phyloP scores from a whole-genome alignment of 2,329 filamentous ascomycete species.

The Aspergillus ibericus region DNA sequence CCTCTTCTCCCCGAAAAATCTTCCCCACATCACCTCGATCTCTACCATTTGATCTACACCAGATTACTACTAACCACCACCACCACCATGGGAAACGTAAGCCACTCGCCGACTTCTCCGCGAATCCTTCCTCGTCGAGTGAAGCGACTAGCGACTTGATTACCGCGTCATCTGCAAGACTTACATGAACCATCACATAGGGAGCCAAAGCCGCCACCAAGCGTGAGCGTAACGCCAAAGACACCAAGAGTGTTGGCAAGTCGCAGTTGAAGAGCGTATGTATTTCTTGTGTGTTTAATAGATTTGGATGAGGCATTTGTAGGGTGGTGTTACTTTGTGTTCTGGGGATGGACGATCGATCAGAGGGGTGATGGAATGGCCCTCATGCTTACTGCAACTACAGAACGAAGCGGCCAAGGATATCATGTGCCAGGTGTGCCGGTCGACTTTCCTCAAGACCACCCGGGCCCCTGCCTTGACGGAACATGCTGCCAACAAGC shows the following conservation, averaged over 20 bases:
- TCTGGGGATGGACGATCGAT: background rate
- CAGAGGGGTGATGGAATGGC: background rate
- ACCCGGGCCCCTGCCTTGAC: constrained; percentile 69
- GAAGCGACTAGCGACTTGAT: background rate
- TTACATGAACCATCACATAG: constrained; percentile 16
- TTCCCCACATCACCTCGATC: background rate
- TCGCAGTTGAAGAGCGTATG: constrained; percentile 69
- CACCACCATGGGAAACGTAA: constrained; percentile 29
- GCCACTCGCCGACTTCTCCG: background rate
- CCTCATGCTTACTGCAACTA: background rate
- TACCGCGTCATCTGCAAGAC: background rate
- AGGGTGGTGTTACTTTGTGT: background rate
- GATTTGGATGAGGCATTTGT: background rate
- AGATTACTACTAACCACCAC: background rate
- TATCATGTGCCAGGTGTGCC: constrained; percentile 76
- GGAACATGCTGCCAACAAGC: constrained; percentile 74
- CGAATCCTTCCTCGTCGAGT: background rate
- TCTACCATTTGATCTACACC: background rate
- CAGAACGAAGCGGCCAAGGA: constrained; percentile 73
- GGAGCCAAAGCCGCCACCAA: constrained; percentile 69
- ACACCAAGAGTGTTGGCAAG: constrained; percentile 54
- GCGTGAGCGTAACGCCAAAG: constrained; percentile 70
- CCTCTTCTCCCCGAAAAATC: background rate
- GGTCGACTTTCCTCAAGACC: constrained; percentile 75
- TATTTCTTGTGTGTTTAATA: constrained; percentile 21